A percentile compares a stretch with the other conserved stretches of the same genome.
Conservation (phyloP, 306 rosid genomes). For the Pterocarpus macrocarpus region DNA sequence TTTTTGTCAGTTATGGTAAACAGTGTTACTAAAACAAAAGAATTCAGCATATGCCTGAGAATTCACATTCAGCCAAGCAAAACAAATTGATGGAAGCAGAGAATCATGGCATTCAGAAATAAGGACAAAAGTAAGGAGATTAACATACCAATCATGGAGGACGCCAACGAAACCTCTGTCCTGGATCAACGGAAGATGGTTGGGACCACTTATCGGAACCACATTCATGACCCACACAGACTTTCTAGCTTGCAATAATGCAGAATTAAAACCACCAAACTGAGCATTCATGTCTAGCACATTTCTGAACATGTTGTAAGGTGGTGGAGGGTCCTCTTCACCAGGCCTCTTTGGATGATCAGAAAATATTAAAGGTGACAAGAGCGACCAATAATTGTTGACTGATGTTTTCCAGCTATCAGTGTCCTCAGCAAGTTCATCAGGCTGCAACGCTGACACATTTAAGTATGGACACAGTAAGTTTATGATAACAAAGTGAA, state of each 20-base stretch:
- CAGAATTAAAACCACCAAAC: conserved; percentile 88
- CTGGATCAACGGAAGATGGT: conserved; percentile 86
- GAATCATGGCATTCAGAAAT: conserved; percentile 3
- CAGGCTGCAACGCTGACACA: conserved; percentile 70
- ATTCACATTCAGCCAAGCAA: conserved; percentile 32
- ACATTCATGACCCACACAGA: conserved; percentile 99
- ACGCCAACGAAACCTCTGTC: conserved; percentile 92
- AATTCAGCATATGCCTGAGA: conserved; percentile 8
- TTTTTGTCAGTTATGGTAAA: neutral
- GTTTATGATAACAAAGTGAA: neutral
- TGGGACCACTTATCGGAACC: conserved; percentile 77
- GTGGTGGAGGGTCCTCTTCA: conserved; percentile 94
- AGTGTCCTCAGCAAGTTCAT: conserved; percentile 78
- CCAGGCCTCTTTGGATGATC: conserved; percentile 99
- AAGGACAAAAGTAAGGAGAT: conserved; percentile 36
- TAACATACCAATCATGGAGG: conserved; percentile 89
- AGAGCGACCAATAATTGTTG: conserved; percentile 90
- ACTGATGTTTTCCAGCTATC: conserved; percentile 73
- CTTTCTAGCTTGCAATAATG: conserved; percentile 83
- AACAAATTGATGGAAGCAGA: conserved; percentile 16
- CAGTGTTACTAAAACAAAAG: neutral
- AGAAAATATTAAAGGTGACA: conserved; percentile 92
- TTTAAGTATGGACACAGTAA: conserved; percentile 31
- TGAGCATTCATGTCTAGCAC: conserved; percentile 95
- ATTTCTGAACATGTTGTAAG: conserved; percentile 95